These are phyloP conservation scores for Solidago caesia DNA, from an alignment of 129 eudicot genomes.

Conservation along the genomic window DNA sequence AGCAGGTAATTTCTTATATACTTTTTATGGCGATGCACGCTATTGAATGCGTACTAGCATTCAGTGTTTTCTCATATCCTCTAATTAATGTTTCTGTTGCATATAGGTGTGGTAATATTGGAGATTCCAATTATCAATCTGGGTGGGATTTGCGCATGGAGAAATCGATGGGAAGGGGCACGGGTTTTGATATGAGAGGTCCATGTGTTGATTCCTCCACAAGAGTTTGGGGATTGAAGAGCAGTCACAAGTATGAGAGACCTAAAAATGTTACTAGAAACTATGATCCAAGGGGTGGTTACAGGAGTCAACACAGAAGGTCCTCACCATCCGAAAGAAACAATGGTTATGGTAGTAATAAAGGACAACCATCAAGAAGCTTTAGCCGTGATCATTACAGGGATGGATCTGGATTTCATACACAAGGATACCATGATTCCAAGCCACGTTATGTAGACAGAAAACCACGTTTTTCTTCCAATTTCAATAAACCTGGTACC, in stretches of 20 bases:
- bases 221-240: conserved; percentile 39
- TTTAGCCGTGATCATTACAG: conserved; percentile 41
- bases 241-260: conserved; percentile 6
- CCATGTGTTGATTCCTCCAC: conserved; percentile 30
- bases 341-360: conserved; percentile 32
- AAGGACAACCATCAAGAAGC: conserved; percentile 41
- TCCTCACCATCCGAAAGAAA: conserved; percentile 54
- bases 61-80: background rate
- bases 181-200: conserved; percentile 1
- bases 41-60: background rate
- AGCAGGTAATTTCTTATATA: conserved; percentile 40
- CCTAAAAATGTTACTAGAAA: conserved; percentile 14
- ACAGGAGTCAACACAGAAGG: conserved; percentile 39
- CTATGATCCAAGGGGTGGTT: conserved; percentile 33
- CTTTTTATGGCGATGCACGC: background rate
- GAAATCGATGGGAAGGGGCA: conserved; percentile 31
- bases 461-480: conserved; percentile 54
- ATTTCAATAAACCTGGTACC: conserved; percentile 26
- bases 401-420: conserved; percentile 37
- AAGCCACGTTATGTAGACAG: conserved; percentile 37
- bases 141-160: conserved; percentile 35
- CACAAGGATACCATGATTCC: conserved; percentile 46
- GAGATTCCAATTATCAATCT: conserved; percentile 35
- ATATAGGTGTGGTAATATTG: conserved; percentile 29
- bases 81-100: conserved; percentile 2